A percentile compares a stretch with the other conserved stretches of the same genome.
Conservation (phyloP, 2,329 filamentous ascomycete species). For the Cladophialophora bantiana region DNA sequence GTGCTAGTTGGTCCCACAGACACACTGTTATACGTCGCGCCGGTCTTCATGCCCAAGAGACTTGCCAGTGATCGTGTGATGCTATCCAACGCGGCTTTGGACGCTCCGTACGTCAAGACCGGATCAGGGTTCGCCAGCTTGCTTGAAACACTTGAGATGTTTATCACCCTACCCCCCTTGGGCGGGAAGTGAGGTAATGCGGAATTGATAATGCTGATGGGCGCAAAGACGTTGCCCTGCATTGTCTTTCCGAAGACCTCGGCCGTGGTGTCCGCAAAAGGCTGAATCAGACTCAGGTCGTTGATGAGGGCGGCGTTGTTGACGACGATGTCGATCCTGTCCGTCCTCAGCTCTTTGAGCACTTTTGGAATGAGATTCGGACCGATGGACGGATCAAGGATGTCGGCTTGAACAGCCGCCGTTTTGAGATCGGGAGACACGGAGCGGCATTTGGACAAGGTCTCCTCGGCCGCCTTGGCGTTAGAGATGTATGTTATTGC, state of each 20-base stretch:
- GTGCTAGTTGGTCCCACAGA: slow-evolving; percentile 36
- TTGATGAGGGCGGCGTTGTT: slow-evolving; percentile 28
- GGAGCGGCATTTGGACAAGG: slow-evolving; percentile 13
- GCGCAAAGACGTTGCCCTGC: slow-evolving; percentile 29
- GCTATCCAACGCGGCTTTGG: slow-evolving; percentile 45
- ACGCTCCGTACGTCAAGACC: slow-evolving; percentile 36
- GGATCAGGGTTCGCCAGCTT: slow-evolving; percentile 17
- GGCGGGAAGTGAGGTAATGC: slow-evolving; percentile 23
- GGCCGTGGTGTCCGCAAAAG: slow-evolving; percentile 9
- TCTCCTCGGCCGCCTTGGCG: slow-evolving; percentile 19
- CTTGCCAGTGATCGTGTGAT: slow-evolving; percentile 33
- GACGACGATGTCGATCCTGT: slow-evolving; percentile 25
- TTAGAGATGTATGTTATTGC: slow-evolving; percentile 29
- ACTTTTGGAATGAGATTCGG: slow-evolving; percentile 17
- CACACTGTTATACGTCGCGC: slow-evolving; percentile 24
- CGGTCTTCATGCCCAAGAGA: slow-evolving; percentile 9
- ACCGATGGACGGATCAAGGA: slow-evolving; percentile 21
- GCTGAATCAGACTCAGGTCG: slow-evolving; percentile 15
- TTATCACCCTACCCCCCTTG: slow-evolving; percentile 30
- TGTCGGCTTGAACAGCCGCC: slow-evolving; percentile 23
- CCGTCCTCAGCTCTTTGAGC: slow-evolving; percentile 14
- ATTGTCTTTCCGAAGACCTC: slow-evolving; percentile 21
- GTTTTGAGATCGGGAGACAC: slow-evolving; percentile 14
- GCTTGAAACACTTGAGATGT: slow-evolving; percentile 29
- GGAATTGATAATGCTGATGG: slow-evolving; percentile 26